Conservation (phyloP, 306 rosid genomes). For the Vigna reflexopilosa region DNA sequence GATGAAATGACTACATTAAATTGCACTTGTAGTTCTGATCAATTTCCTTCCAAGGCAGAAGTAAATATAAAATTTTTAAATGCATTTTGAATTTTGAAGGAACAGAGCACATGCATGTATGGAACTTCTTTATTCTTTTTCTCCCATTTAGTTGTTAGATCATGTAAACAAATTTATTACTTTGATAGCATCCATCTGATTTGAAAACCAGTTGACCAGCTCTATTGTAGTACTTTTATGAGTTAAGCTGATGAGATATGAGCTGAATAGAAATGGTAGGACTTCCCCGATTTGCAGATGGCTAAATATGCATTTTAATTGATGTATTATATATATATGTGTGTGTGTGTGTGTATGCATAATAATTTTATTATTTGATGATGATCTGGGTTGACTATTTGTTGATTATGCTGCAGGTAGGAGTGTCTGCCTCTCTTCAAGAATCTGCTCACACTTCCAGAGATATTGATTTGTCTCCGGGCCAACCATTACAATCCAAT, state of each 20-base stretch:
- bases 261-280: slow-evolving; percentile 15
- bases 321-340: not conserved
- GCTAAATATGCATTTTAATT: slow-evolving; percentile 23
- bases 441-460: slow-evolving; percentile 73
- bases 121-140: not conserved
- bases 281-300: slow-evolving; percentile 31
- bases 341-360: not conserved
- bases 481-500: slow-evolving; percentile 86
- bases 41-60: not conserved
- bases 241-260: slow-evolving; percentile 28
- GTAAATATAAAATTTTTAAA: not conserved
- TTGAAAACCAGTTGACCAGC: slow-evolving; percentile 19
- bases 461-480: slow-evolving; percentile 87
- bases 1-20: slow-evolving; percentile 12
- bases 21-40: not conserved
- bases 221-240: not conserved
- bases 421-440: slow-evolving; percentile 69
- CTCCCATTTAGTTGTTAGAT: slow-evolving; percentile 22
- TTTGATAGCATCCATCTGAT: slow-evolving; percentile 32
- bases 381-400: slow-evolving; percentile 35
- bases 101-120: slow-evolving; percentile 13
- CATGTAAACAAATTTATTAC: slow-evolving; percentile 10
- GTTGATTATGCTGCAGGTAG: slow-evolving; percentile 63
- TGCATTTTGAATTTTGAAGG: slow-evolving; percentile 23
- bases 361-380: not conserved